phyloP scores from a whole-genome alignment of 208 protist genomes.

The Porcisia deanei region DNA sequence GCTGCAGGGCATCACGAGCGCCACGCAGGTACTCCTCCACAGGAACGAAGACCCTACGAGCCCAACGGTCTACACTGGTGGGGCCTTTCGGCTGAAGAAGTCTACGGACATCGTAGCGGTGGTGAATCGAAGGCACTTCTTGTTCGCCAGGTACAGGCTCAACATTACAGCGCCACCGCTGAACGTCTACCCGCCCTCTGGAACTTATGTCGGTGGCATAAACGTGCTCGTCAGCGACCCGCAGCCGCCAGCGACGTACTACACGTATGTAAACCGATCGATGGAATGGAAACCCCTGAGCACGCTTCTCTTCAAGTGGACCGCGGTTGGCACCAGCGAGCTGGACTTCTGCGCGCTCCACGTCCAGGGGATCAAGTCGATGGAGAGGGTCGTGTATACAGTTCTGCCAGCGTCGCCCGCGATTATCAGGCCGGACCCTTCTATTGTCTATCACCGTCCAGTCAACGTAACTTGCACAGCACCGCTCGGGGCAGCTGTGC shows the following conservation, averaged over 20 bases:
- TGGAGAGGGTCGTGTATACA: slow-evolving; percentile 31
- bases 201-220: slow-evolving; percentile 61
- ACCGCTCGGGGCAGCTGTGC: slow-evolving; percentile 26
- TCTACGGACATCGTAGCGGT: slow-evolving; percentile 50
- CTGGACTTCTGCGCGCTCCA: slow-evolving; percentile 41
- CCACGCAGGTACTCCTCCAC: slow-evolving; percentile 43
- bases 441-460: slow-evolving; percentile 27
- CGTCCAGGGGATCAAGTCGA: slow-evolving; percentile 41
- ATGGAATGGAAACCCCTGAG: slow-evolving; percentile 15
- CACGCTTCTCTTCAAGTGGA: slow-evolving; percentile 33
- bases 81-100: slow-evolving; percentile 45
- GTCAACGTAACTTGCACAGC: slow-evolving; percentile 49
- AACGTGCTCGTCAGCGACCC: slow-evolving; percentile 43
- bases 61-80: slow-evolving; percentile 38
- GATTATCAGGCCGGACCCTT: slow-evolving; percentile 23
- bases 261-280: slow-evolving; percentile 46
- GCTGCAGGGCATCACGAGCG: slow-evolving; percentile 29
- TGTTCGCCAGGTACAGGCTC: slow-evolving; percentile 42
- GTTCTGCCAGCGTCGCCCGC: slow-evolving; percentile 39
- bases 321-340: slow-evolving; percentile 27
- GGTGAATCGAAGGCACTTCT: slow-evolving; percentile 33
- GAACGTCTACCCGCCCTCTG: slow-evolving; percentile 48
- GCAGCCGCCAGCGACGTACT: slow-evolving; percentile 35
- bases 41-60: slow-evolving; percentile 33
- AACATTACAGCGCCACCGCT: slow-evolving; percentile 32